Percentiles rank a stretch among this genome's conserved stretches.
Evolutionary conservation across 1,139 yeast species (phyloP).

Genomic region (Nakaseomyces kungkrabaensis): DNA sequence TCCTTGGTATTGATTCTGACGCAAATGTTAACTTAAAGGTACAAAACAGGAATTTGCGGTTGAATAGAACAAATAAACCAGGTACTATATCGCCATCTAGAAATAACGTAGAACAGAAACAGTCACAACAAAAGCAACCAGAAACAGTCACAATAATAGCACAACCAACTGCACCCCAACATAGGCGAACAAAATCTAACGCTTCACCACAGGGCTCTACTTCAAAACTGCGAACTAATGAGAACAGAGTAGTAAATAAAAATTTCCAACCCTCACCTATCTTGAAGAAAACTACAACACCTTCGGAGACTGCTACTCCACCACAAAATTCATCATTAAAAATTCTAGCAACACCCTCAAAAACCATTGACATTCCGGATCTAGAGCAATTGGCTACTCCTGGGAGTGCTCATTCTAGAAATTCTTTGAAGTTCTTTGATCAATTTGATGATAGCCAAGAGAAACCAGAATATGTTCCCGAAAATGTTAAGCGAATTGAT

Average conservation of each 20-base stretch:
- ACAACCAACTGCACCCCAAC: neutral
- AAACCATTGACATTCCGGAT: conserved; percentile 23
- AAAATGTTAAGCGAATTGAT: conserved; percentile 5
- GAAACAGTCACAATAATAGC: neutral
- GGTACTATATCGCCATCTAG: neutral
- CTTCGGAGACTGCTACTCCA: neutral
- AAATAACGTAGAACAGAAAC: neutral
- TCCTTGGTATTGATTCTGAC: conserved; percentile 25
- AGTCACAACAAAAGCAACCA: neutral
- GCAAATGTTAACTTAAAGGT: conserved; percentile 27
- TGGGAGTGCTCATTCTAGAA: conserved; percentile 11
- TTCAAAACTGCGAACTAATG: neutral
- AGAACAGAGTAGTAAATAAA: neutral
- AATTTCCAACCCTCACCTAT: neutral
- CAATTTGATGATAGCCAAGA: conserved; percentile 12
- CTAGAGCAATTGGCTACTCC: conserved; percentile 15
- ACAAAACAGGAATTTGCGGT: conserved; percentile 23
- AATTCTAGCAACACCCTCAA: conserved; percentile 24
- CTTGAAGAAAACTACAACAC: neutral
- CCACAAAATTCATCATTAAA: conserved; percentile 10
- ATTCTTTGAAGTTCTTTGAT: conserved; percentile 22
- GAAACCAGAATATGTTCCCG: neutral
- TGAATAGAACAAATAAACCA: neutral
- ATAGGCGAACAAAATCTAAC: neutral
- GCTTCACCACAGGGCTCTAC: neutral